These are phyloP conservation scores for Hygrophorus pudorinus DNA, from an alignment of 768 basidiomycete genomes.

Conservation along the genomic window DNA sequence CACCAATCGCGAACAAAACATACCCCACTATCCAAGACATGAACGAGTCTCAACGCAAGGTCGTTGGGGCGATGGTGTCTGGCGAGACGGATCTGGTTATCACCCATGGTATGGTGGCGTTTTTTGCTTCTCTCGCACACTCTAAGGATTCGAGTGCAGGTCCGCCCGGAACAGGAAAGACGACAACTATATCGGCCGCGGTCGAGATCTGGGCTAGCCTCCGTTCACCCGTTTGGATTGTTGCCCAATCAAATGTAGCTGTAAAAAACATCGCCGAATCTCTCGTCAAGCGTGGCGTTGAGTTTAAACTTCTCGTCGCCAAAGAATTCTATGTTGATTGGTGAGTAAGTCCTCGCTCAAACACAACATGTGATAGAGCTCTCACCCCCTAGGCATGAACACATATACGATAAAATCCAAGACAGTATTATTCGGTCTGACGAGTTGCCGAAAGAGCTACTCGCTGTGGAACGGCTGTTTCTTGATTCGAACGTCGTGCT, in stretches of 20 bases:
- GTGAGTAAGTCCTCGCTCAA: slow-evolving; percentile 15
- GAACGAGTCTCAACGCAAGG: background rate
- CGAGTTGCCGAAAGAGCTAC: slow-evolving; percentile 21
- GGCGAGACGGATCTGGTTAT: background rate
- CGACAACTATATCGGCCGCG: slow-evolving; percentile 37
- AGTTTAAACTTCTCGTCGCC: slow-evolving; percentile 36
- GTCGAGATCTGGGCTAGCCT: slow-evolving; percentile 24
- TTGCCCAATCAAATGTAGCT: slow-evolving; percentile 40
- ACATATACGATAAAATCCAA: slow-evolving; percentile 28
- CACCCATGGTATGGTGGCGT: background rate
- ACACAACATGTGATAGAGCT: background rate
- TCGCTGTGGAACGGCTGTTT: slow-evolving; percentile 18
- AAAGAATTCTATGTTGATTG: slow-evolving; percentile 39
- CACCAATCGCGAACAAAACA: background rate
- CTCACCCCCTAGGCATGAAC: slow-evolving; percentile 35
- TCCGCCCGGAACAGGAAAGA: slow-evolving; percentile 46
- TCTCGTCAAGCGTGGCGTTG: slow-evolving; percentile 23
- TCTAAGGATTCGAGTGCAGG: slow-evolving; percentile 17
- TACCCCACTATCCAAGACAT: background rate
- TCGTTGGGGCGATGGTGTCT: background rate
- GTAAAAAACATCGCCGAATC: slow-evolving; percentile 42
- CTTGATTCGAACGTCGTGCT: slow-evolving; percentile 26
- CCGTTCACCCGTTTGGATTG: slow-evolving; percentile 25
- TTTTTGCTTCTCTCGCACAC: too few relatives aligned
- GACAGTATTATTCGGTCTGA: slow-evolving; percentile 31